Conservation (phyloP, 106 monocot genomes). For the Dendrobium officinale region DNA sequence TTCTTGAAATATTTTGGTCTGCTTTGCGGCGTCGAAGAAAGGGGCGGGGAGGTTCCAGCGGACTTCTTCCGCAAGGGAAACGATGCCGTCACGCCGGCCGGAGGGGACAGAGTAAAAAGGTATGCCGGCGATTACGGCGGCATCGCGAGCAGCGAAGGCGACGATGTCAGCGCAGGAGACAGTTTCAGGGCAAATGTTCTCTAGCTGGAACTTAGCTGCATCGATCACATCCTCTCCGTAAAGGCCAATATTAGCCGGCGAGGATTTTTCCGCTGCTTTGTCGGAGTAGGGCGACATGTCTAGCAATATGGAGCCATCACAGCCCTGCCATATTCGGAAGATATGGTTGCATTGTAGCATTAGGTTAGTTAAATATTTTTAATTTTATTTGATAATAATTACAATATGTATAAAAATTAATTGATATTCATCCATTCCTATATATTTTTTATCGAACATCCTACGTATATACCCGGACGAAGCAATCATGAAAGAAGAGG, state of each 20-base stretch:
- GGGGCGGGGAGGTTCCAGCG: conserved; percentile 19
- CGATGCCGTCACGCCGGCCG: conserved; percentile 38
- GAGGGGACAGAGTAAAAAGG: conserved; percentile 24
- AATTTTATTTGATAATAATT: no score
- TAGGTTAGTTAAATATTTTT: no score
- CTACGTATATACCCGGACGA: conserved; percentile 13
- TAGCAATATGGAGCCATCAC: conserved; percentile 52
- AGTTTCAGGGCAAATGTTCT: conserved; percentile 18
- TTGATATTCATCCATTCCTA: no score
- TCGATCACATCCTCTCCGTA: conserved; percentile 31
- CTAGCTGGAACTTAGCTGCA: conserved; percentile 14
- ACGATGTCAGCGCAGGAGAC: conserved; percentile 58
- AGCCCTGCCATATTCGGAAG: conserved; percentile 23
- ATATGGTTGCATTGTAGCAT: no score
- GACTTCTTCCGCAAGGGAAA: conserved; percentile 14
- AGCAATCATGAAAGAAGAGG: conserved; percentile 32
- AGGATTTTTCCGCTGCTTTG: conserved; percentile 27
- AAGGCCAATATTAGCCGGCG: conserved; percentile 16
- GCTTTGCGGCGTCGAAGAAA: background rate
- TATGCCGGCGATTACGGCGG: conserved; percentile 12
- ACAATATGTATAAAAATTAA: no score
- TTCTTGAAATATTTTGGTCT: conserved; percentile 10
- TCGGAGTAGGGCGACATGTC: conserved; percentile 19
- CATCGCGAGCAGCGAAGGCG: conserved; percentile 49
- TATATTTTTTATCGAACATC: no score